Conservation (phyloP, 2,329 filamentous ascomycete species). For the Teratosphaeria epicoccoides region DNA sequence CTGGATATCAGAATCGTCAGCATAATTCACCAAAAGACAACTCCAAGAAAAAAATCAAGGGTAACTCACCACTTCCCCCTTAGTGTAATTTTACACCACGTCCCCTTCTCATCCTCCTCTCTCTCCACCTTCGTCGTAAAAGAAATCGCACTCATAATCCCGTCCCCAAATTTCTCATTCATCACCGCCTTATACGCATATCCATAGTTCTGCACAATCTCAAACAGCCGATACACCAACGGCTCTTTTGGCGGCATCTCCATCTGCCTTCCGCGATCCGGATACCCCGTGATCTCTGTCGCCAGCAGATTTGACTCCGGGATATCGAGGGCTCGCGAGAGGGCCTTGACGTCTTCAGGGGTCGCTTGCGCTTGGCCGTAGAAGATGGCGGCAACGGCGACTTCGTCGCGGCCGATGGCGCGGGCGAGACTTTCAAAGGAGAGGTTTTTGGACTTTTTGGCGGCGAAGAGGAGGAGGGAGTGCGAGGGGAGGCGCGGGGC, state of each 20-base stretch:
- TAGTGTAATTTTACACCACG: conserved; percentile 77
- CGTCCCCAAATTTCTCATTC: conserved; percentile 73
- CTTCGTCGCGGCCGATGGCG: conserved; percentile 65
- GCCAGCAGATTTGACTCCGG: conserved; percentile 43
- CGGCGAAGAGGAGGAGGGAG: conserved; percentile 64
- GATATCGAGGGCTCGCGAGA: conserved; percentile 56
- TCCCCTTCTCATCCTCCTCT: conserved; percentile 73
- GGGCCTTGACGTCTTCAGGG: conserved; percentile 55
- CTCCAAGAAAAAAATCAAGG: neutral
- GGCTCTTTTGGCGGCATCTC: conserved; percentile 81
- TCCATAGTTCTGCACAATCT: conserved; percentile 94
- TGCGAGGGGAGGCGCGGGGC: conserved; percentile 59
- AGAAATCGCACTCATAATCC: conserved; percentile 92
- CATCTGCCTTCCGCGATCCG: conserved; percentile 66
- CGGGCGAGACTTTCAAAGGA: conserved; percentile 70
- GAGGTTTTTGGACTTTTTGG: conserved; percentile 64
- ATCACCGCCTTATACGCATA: conserved; percentile 91
- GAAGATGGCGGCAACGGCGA: conserved; percentile 79
- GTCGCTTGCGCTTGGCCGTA: conserved; percentile 75
- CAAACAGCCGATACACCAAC: conserved; percentile 80
- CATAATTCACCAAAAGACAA: neutral
- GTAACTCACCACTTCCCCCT: conserved; percentile 68
- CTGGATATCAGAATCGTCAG: conserved; percentile 21
- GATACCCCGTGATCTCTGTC: conserved; percentile 58
- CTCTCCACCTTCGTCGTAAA: conserved; percentile 78